Evolutionary conservation across 768 basidiomycete species (phyloP), one percentile per base, ranked within the genome.

Genomic region (Suillus cothurnatus): DNA sequence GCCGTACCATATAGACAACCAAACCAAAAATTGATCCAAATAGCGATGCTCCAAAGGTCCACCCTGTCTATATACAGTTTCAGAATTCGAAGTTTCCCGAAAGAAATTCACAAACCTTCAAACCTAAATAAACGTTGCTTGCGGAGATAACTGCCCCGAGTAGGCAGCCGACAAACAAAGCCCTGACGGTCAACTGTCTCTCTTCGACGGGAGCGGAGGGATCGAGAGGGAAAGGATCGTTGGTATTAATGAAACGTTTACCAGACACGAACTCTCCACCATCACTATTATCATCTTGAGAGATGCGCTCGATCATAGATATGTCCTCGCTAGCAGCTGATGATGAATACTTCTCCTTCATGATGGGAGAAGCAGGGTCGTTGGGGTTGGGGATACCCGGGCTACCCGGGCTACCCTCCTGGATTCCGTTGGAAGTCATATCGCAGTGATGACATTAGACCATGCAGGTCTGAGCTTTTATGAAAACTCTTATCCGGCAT

Each of bases 61-160:
- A 88, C 28, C 88, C 88, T 1, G 88, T 88, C 75, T 75, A 12
- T 4, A 64, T 12, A 28, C 38, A 36, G 21, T 15, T 59, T 63
- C 31, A 53, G 39, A 39, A 60, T 28, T 9, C 11, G 28, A 34
- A 21, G 41, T 47, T 21, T 23, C 32, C 49, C 14, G 4, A 21
- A 65, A 61, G 17, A 57, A 28, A 34, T 38, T 38, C 7, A 55
- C 67, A 19, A 41, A 70, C 74, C 77, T 90, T 89, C 64, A 89
- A 74, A 45, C 89, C 86, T 26, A 89, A 84, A 72, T 90, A 89
- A 65, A 90, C 85, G 72, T 88, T 87, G 57, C 85, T 86, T 15
- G 88, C 85, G 56, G 84, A 82, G 32, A 88, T 84, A 72, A 88
- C 67, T 47, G 82, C 84, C 36, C 87, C 85, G 34, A 89, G 79